Evolutionary conservation across 352 stramenopile genomes (phyloP), one percentile per base, ranked within the genome.

Genomic region (Nothophytophthora sp.): DNA sequence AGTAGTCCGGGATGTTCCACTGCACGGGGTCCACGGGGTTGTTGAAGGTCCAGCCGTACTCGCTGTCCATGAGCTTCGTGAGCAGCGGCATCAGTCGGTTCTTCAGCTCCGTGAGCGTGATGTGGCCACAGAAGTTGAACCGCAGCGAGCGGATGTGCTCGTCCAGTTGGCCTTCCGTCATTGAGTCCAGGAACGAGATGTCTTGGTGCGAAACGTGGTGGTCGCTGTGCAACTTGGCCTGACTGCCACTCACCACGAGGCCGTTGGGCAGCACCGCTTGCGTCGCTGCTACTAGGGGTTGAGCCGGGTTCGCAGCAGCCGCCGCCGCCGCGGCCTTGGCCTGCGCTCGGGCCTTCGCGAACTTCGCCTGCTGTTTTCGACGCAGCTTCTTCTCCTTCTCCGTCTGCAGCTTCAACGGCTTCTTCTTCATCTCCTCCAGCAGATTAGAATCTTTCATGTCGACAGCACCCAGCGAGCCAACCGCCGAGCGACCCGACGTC

Each of bases 21-120:
- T 92, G 81, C 45, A 97, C 88, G 6, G 97, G 91, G 75, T 99
- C 96, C 15, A 99, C 96, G 6, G 96, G 96, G 40, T 88, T 86
- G 42, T 95, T 93, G 63, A 99, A 99, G 12, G 93, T 87, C 83
- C 85, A 95, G 16, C 85, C 85, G 42, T 91, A 90, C 54, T 95
- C 85, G 33, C 80, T 92, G 20, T 96, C 87, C 80, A 96, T 95
- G 10, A 96, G 70, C 59, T 92, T 92, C 6, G 67, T 86, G 2
- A 96, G 59, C 33, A 95, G 50, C 6, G 87, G 87, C 81, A 92
- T 76, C 20, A 96, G 52, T 5, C 82, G 77, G 38, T 84, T 91
- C 56, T 95, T 92, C 22, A 96, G 66, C 55, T 94, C 80, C 0
- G 78, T 73, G 19, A 95, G 63, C 23, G 81, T 76, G 48, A 95